These are phyloP conservation scores for Paratinospora sagittata DNA, from an alignment of 164 flowering plant species.

Conservation along the genomic window DNA sequence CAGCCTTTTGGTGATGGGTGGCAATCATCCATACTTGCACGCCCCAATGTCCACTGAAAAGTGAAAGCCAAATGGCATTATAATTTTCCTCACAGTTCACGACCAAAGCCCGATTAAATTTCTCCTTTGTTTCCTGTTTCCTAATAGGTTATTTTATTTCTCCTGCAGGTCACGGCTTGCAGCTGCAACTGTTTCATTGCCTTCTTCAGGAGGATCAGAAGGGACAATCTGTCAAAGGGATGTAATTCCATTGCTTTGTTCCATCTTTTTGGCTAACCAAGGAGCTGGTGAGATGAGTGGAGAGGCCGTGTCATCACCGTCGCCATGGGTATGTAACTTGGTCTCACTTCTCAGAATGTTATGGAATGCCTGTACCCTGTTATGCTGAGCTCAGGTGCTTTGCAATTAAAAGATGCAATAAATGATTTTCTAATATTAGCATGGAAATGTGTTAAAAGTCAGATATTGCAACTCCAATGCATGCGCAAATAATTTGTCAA, in stretches of 20 bases:
- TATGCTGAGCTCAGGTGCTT: neutral
- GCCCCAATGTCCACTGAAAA: neutral
- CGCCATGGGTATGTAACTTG: conserved; percentile 47
- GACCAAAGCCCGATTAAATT: neutral
- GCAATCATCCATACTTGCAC: neutral
- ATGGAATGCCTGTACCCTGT: neutral
- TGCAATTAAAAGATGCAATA: neutral
- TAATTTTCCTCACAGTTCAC: neutral
- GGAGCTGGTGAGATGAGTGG: conserved; percentile 69
- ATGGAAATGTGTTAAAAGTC: no score
- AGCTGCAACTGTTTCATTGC: conserved; percentile 48
- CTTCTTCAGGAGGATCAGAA: conserved; percentile 28
- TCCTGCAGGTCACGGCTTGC: conserved; percentile 79
- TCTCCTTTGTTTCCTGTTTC: neutral
- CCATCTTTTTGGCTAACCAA: conserved; percentile 85
- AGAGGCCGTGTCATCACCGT: conserved; percentile 36
- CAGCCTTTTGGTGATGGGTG: neutral
- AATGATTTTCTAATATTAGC: no score
- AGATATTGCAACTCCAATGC: neutral
- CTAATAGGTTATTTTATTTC: conserved; percentile 4
- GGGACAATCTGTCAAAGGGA: conserved; percentile 28
- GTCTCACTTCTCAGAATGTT: neutral
- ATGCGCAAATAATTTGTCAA: neutral
- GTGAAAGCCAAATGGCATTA: neutral
- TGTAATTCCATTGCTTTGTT: conserved; percentile 76